Base-by-base conservation (phyloP, 345 rosid genomes). In the Populus nigra region DNA sequence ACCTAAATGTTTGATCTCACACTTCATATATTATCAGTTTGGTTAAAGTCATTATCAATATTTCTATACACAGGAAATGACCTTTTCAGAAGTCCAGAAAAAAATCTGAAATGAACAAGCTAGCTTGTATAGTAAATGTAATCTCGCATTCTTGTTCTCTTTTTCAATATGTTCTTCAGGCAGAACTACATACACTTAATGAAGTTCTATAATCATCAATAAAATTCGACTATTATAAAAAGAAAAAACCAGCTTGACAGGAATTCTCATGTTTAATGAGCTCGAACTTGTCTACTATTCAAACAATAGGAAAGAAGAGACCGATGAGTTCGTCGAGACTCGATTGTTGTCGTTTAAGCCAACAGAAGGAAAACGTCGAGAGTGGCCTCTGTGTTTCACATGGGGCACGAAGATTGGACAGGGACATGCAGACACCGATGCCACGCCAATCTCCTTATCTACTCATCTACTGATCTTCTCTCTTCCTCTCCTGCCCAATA, bases 391-490 rank as follows among this genome's bases (percentile, higher is more conserved):
- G 47, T n/a, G 33, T 33, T 65, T 65, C 84, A 57, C 66, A 39
- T 41, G 82, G 53, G 53, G 53, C 41, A 38, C 13, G 2, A 13
- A 68, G 57, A 63, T 20, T 8, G 70, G 89, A 86, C 78, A 83
- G 45, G 53, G 87, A 84, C 77, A 38, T 72, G 76, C 3, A 69
- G 84, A 83, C 76, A 45, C 85, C 82, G 36, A 80, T 75, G 86
- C 84, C 78, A 84, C 83, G 88, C 85, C 85, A 81, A 77, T 84
- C 77, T 68, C 76, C 88, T 86, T 79, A 79, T 89, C 85, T 74
- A 76, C 75, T 81, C 83, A 39, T 3, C 29, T 68, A 22, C 45
- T n/a, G n/a, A n/a, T 15, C 2, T 31, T 33, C 36, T 33, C 27
- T 35, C 27, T 25, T 57, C 36, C 72, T 74, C 77, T 69, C 65